A percentile compares a stretch with the other conserved stretches of the same genome.
Conservation (phyloP, 306 rosid genomes). For the Casuarina equisetifolia region DNA sequence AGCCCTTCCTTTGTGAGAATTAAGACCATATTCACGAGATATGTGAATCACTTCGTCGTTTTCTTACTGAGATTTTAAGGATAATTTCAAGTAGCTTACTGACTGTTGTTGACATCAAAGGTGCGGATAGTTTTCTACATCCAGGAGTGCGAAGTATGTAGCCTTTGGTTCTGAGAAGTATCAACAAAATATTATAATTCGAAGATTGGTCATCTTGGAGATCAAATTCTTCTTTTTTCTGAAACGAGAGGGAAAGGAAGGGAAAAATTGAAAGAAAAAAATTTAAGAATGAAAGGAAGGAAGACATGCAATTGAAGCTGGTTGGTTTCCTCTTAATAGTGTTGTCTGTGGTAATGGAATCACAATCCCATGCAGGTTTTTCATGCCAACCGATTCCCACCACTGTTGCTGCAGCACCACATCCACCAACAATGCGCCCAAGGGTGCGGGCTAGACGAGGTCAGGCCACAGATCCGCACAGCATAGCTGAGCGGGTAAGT, state of each 20-base stretch:
- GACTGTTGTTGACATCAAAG: neutral
- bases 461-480: conserved; percentile 99
- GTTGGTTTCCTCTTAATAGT: neutral
- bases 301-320: no score
- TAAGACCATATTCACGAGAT: conserved; percentile 10
- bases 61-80: conserved; percentile 10
- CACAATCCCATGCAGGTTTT: conserved; percentile 53
- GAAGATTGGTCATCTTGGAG: neutral
- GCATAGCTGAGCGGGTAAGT: conserved; percentile 96
- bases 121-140: neutral
- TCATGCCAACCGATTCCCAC: conserved; percentile 72
- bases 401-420: conserved; percentile 61
- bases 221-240: neutral
- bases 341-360: conserved; percentile 19
- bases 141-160: neutral
- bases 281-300: no score
- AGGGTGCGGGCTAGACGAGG: conserved; percentile 98
- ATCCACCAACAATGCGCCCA: conserved; percentile 93
- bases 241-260: neutral
- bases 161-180: conserved; percentile 11
- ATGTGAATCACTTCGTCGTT: conserved; percentile 1
- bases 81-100: conserved; percentile 12
- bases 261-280: no score
- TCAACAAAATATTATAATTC: conserved; percentile 11
- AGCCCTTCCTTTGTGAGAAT: conserved; percentile 4